Base-by-base conservation (phyloP, 2,329 filamentous ascomycete species). In the Colletotrichum siamense region DNA sequence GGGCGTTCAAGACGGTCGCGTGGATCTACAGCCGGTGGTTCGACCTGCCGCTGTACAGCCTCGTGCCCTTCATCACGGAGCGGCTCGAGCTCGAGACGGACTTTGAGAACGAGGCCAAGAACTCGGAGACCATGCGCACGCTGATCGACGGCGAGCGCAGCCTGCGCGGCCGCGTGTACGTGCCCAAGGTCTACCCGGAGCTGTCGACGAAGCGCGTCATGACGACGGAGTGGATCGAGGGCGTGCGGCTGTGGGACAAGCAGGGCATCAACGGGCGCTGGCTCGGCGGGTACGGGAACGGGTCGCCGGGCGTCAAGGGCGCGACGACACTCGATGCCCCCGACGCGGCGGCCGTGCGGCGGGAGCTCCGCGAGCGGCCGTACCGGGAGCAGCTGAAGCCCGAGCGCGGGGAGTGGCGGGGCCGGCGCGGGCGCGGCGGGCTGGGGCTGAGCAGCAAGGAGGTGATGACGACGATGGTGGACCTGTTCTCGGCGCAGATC, bases 221-320 rank as follows among this genome's bases (percentile, higher is more conserved):
- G 88, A 98, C 96, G 1, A 96, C 96, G 0, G 97, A 99, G 84
- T 99, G 97, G 97, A 98, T 99, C 75, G 97, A 99, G 85, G 97
- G 97, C 8, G 92, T 98, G 4, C 91, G 96, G 2, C 88, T 99
- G 4, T 98, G 96, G 95, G 96, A 99, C 81, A 98, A 98, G 83
- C 92, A 95, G 73, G 90, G 94, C 69, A 93, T 98, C 82, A 94
- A 92, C 0, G 90, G 90, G 4, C 89, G 91, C 6, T 99, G 97
- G 96, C 86, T 93, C 49, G 96, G 96, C 26, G 94, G 95, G 8
- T 91, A 92, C 87, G 91, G 93, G 18, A 89, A 91, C 77, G 95
- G 95, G 6, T 96, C 94, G 30, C 94, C 95, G 5, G 96, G 96
- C 22, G 93, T 94, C 66, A 91, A 93, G 64, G 94, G 95, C 8